Evolutionary conservation across 345 rosid species (phyloP).

Genomic region (Acer negundo): DNA sequence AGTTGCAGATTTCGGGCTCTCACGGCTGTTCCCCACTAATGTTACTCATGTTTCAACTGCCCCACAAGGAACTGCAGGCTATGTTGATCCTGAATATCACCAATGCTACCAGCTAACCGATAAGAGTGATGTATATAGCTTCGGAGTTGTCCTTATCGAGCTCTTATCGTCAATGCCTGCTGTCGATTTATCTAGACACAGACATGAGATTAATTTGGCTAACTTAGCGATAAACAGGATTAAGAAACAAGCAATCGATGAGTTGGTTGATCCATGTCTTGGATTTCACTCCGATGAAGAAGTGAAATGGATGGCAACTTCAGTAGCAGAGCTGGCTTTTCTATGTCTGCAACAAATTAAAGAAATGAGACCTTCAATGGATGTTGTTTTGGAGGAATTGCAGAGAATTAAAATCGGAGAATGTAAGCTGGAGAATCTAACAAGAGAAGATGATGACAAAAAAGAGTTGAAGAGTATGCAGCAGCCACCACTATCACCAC

Average conservation of each 20-base stretch:
- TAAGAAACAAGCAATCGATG: slow-evolving; percentile 34
- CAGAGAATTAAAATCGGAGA: slow-evolving; percentile 36
- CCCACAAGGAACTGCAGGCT: slow-evolving; percentile 80
- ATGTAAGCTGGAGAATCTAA: slow-evolving; percentile 14
- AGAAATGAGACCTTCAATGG: slow-evolving; percentile 64
- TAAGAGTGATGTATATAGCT: slow-evolving; percentile 76
- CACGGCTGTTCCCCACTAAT: slow-evolving; percentile 51
- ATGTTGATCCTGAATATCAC: slow-evolving; percentile 69
- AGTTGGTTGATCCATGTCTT: slow-evolving; percentile 55
- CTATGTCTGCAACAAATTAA: slow-evolving; percentile 61
- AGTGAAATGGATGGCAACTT: slow-evolving; percentile 44
- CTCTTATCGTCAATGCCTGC: slow-evolving; percentile 68
- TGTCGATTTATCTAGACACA: slow-evolving; percentile 57
- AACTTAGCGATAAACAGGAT: slow-evolving; percentile 62
- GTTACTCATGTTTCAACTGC: slow-evolving; percentile 72
- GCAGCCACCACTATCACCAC: slow-evolving; percentile 41
- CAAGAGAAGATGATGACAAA: background rate
- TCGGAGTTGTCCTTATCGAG: slow-evolving; percentile 70
- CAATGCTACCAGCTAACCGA: slow-evolving; percentile 60
- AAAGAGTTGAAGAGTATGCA: slow-evolving; percentile 13
- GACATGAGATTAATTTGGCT: slow-evolving; percentile 61
- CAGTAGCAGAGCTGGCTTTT: slow-evolving; percentile 62
- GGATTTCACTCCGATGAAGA: slow-evolving; percentile 43
- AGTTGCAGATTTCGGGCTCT: slow-evolving; percentile 74
- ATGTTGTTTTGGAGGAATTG: slow-evolving; percentile 45